A percentile compares a stretch with the other conserved stretches of the same genome.
Conservation (phyloP, 768 basidiomycete species). For the Termitomyces eurrhizus region DNA sequence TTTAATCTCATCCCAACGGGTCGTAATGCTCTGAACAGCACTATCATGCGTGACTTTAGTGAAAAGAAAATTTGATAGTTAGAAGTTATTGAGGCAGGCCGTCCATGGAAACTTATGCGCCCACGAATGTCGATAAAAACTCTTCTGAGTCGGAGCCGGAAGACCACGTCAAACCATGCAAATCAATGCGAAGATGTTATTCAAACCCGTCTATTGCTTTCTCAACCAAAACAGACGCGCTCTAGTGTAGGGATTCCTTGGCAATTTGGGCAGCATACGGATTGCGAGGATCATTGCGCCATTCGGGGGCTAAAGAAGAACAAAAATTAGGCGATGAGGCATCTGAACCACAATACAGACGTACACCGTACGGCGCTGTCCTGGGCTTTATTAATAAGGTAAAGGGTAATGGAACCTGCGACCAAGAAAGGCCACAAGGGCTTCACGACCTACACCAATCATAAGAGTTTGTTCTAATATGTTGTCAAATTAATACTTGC, state of each 20-base stretch:
- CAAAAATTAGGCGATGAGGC: constrained; percentile 2
- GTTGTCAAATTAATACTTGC: constrained; percentile 37
- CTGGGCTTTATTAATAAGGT: constrained; percentile 64
- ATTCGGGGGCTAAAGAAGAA: constrained; percentile 49
- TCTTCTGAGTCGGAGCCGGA: neutral
- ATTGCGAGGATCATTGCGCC: constrained; percentile 75
- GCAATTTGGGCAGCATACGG: constrained; percentile 79
- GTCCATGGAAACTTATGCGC: neutral
- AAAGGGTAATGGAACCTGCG: constrained; percentile 61
- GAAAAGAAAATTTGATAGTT: neutral
- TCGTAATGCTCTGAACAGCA: neutral
- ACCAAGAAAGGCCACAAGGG: constrained; percentile 82
- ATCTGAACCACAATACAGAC: constrained; percentile 26
- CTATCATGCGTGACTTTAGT: neutral
- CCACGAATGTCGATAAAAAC: neutral
- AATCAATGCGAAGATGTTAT: neutral
- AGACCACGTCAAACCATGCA: neutral
- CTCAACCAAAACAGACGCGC: neutral
- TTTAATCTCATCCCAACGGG: neutral
- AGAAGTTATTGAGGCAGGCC: neutral
- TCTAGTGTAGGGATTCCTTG: constrained; percentile 49
- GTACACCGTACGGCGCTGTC: constrained; percentile 67
- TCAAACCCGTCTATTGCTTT: constrained; percentile 13
- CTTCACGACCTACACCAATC: constrained; percentile 48
- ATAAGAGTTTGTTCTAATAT: constrained; percentile 9